phyloP scores from a whole-genome alignment of 2,329 filamentous ascomycete species.

The Penicillium polonicum region DNA sequence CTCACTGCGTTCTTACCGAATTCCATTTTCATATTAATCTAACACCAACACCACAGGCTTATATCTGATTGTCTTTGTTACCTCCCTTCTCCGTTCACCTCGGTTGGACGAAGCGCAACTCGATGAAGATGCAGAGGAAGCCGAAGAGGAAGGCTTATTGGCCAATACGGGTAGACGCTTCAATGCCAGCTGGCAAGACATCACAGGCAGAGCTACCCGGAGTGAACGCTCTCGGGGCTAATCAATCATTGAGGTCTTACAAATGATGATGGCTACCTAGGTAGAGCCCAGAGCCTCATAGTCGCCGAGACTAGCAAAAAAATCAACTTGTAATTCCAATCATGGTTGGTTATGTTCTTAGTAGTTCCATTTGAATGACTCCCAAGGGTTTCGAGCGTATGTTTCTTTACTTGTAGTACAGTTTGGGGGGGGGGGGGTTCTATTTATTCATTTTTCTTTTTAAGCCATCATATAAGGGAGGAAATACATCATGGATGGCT shows the following conservation, averaged over 20 bases:
- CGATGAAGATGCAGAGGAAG: constrained; percentile 85
- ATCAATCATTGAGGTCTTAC: neutral
- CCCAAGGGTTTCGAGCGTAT: neutral
- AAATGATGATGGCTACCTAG: neutral
- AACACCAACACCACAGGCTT: constrained; percentile 46
- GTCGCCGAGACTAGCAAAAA: neutral
- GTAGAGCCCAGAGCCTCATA: neutral
- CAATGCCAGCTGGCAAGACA: constrained; percentile 84
- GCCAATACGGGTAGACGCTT: constrained; percentile 79
- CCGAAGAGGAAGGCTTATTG: constrained; percentile 89
- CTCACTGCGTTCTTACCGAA: neutral
- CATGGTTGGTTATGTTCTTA: neutral
- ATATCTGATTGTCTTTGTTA: constrained; percentile 77
- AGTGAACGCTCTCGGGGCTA: constrained; percentile 8
- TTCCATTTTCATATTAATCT: neutral
- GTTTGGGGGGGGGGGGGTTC: neutral
- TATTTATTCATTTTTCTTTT: neutral
- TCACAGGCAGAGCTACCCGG: constrained; percentile 59
- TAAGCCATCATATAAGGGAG: neutral
- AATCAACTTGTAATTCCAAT: neutral
- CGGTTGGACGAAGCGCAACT: constrained; percentile 72
- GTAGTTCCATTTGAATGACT: neutral
- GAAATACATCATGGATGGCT: neutral
- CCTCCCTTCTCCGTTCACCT: constrained; percentile 76
- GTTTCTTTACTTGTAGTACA: neutral